Evolutionary conservation across 345 rosid genomes (phyloP), one percentile per base, ranked within the genome.

Genomic region (Citrus sinensis): DNA sequence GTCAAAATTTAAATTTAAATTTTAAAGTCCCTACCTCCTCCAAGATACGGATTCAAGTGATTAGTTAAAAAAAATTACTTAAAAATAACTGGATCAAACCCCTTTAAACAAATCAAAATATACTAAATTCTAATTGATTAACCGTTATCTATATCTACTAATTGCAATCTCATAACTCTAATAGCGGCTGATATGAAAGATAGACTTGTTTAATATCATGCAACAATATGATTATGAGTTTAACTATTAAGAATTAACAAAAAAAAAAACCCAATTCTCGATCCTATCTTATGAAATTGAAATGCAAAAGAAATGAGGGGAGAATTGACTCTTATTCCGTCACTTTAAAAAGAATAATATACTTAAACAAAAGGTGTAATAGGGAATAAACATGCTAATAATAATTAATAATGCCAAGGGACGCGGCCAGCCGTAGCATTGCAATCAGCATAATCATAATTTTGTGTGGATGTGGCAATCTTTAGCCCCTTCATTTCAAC

Each of bases 401-500:
- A 37, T 59, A 59, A 9, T 16, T 40, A 40, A 73, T 75, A 34
- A 20, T 73, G 69, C 24, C 46, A 8, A 70, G 74, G 16, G 81
- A 74, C 70, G 81, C 83, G 86, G 82, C 83, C 68, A 46, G 74
- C 61, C 83, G 83, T 42, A 29, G 75, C 80, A 60, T 55, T 16
- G 39, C 54, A 74, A 30, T 62, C n/a, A n/a, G 42, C 42, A 56
- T 34, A 61, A 8, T 46, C 51, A 27, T n/a, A 49, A 54, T 4
- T 14, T 16, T 11, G 58, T 34, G 35, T 55, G 20, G 51, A 22
- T 25, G 35, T 65, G 25, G 25, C 66, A 49, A 25, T 22, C 67
- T 25, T 62, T 60, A 58, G 72, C 60, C 11, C 60, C 27, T 72
- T 16, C 11, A 59, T 72, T 67, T 46, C 71, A 22, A 61, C 25